phyloP scores from a whole-genome alignment of 2,329 filamentous ascomycete species.

The Pyrenochaeta sp. region DNA sequence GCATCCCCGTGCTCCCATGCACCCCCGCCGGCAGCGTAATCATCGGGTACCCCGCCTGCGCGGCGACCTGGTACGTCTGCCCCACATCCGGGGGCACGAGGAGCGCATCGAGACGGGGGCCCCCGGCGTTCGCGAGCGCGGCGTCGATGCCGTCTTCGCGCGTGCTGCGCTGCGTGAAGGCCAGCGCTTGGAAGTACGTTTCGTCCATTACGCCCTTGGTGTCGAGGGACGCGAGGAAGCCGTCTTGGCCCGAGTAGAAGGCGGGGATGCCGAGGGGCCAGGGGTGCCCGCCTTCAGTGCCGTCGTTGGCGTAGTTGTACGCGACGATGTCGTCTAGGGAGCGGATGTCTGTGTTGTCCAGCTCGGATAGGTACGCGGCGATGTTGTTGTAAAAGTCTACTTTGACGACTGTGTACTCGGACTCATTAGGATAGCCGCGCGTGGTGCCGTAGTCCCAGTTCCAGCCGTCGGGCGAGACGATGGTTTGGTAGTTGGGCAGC shows the following conservation, averaged over 20 bases:
- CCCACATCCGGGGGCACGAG: constrained; percentile 74
- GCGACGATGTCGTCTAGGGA: constrained; percentile 40
- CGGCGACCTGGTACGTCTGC: constrained; percentile 72
- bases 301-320: constrained; percentile 63
- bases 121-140: constrained; percentile 60
- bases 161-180: constrained; percentile 65
- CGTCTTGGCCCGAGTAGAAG: constrained; percentile 70
- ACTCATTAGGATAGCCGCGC: constrained; percentile 72
- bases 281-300: constrained; percentile 71
- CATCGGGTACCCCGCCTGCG: constrained; percentile 78
- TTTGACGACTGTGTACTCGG: constrained; percentile 76
- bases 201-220: constrained; percentile 68
- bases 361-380: constrained; percentile 66
- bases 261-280: constrained; percentile 58
- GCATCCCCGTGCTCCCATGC: constrained; percentile 54
- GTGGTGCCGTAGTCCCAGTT: constrained; percentile 73
- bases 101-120: constrained; percentile 65
- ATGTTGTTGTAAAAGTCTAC: constrained; percentile 75
- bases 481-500: constrained; percentile 66
- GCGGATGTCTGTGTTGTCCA: constrained; percentile 57
- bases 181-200: constrained; percentile 71
- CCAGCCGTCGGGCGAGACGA: constrained; percentile 73
- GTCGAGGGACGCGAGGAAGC: constrained; percentile 68
- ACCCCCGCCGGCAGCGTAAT: constrained; percentile 72
- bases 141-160: constrained; percentile 74